Base-by-base conservation (phyloP, 352 stramenopile species). In the Pythium rishiriense region DNA sequence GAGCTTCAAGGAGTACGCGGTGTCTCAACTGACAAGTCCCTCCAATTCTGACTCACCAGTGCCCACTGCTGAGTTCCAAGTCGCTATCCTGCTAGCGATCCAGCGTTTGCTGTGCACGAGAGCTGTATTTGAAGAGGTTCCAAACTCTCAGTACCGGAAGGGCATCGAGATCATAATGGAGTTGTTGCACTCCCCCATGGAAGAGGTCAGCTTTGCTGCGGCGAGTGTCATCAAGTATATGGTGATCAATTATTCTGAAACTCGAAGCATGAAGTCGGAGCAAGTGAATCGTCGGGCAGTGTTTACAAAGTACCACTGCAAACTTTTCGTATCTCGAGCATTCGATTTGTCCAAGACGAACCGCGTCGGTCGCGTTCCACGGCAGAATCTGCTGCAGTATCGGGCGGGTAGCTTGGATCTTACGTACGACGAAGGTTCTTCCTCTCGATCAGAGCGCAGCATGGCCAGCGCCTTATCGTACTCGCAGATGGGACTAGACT, bases 161-260 rank as follows among this genome's bases (percentile, higher is more conserved):
- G 85, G 81, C 28, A 85, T 94, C 26, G 82, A 93, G 35, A 83
- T 96, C 51, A 87, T 96, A 50, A 93, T 96, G 78, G 87, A 96
- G 55, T 64, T 96, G 24, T 65, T 96, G 15, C 85, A 96, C 65
- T 94, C 87, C 14, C 87, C 87, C 0, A 86, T 91, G 66, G 83
- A 93, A 37, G 87, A 96, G 62, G 87, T 96, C 21, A 91, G 83
- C 53, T 91, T 96, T 63, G 85, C 87, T 24, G 85, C 87, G 4
- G 81, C 87, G 7, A 83, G 79, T 33, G 87, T 93, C 52, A 81
- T 96, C 68, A 93, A 94, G 74, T 93, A 91, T 59, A 94, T 96
- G 87, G 85, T 93, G 45, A 81, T 96, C 62, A 96, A 96, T 66
- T 96, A 94, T 70, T 93, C 87, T n/a, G 83, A 91, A 62, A 91